Evolutionary conservation across 1,284 basidiomycete genomes (phyloP).

Genomic region (Entoloma clypeatum): DNA sequence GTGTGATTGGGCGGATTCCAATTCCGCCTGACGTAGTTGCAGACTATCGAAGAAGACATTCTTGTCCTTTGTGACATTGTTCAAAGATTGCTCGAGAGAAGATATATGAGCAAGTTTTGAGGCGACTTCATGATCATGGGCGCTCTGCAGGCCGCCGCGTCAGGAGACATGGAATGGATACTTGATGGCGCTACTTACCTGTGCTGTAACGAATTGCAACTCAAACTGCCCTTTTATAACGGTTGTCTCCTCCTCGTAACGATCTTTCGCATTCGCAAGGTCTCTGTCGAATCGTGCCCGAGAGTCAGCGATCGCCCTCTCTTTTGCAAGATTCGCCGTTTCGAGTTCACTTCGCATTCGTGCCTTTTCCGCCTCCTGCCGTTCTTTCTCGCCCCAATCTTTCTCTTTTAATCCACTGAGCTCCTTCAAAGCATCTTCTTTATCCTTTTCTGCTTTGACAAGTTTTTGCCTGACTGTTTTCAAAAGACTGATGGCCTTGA

Average conservation of each 20-base stretch:
- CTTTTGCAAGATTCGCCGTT: slow-evolving; percentile 58
- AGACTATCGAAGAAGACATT: slow-evolving; percentile 78
- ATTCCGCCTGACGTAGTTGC: slow-evolving; percentile 82
- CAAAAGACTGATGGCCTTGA: slow-evolving; percentile 86
- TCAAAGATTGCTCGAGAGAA: slow-evolving; percentile 66
- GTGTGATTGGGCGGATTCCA: slow-evolving; percentile 76
- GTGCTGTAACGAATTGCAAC: slow-evolving; percentile 67
- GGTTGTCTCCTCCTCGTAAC: slow-evolving; percentile 69
- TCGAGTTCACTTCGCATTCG: slow-evolving; percentile 60
- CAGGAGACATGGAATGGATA: no score
- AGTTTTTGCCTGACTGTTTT: slow-evolving; percentile 92
- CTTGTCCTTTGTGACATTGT: slow-evolving; percentile 68
- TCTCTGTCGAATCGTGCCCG: slow-evolving; percentile 79
- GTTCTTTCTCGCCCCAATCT: slow-evolving; percentile 59
- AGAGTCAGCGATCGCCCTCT: slow-evolving; percentile 64
- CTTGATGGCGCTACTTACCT: slow-evolving; percentile 64
- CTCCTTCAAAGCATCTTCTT: slow-evolving; percentile 72
- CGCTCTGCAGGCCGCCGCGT: no score
- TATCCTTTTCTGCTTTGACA: slow-evolving; percentile 89
- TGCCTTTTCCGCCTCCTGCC: slow-evolving; percentile 57
- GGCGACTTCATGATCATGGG: slow-evolving; percentile 66
- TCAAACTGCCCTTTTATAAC: slow-evolving; percentile 71
- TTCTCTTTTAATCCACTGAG: slow-evolving; percentile 48
- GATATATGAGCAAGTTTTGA: slow-evolving; percentile 61
- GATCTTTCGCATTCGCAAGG: slow-evolving; percentile 54